A percentile compares a stretch with the other conserved stretches of the same genome.
Conservation (phyloP, 2,329 filamentous ascomycete genomes). For the Aspergillus cejpii region DNA sequence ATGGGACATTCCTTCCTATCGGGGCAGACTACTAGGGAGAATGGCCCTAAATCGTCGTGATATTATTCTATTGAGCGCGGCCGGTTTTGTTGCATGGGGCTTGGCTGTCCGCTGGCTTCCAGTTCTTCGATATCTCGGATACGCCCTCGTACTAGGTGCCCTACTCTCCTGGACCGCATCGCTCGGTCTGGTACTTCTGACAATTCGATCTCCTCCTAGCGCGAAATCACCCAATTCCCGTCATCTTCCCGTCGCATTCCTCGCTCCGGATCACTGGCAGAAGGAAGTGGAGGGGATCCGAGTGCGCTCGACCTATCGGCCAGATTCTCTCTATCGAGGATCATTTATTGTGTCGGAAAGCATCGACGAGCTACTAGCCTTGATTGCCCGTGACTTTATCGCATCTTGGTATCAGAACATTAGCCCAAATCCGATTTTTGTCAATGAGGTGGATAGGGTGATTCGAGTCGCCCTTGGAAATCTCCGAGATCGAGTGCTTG, state of each 20-base stretch:
- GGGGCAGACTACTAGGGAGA: conserved; percentile 29
- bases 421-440: conserved; percentile 70
- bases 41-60: conserved; percentile 44
- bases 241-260: conserved; percentile 51
- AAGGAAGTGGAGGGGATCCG: conserved; percentile 62
- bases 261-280: conserved; percentile 59
- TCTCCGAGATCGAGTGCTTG: conserved; percentile 64
- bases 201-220: conserved; percentile 38
- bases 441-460: conserved; percentile 76
- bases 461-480: conserved; percentile 66
- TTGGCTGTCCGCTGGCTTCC: conserved; percentile 78
- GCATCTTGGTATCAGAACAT: conserved; percentile 83
- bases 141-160: conserved; percentile 70
- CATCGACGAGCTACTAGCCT: conserved; percentile 68
- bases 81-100: conserved; percentile 71
- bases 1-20: conserved; percentile 40
- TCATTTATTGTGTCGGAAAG: conserved; percentile 72
- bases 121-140: conserved; percentile 71
- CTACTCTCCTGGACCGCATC: conserved; percentile 50
- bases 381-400: conserved; percentile 77
- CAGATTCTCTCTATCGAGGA: conserved; percentile 64
- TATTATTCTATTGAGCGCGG: conserved; percentile 37
- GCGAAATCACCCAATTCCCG: conserved; percentile 40
- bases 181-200: conserved; percentile 55
- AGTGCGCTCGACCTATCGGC: conserved; percentile 59